Evolutionary conservation across 2,329 filamentous ascomycete genomes (phyloP), one percentile per base, ranked within the genome.

Genomic region (Fusarium continuum): DNA sequence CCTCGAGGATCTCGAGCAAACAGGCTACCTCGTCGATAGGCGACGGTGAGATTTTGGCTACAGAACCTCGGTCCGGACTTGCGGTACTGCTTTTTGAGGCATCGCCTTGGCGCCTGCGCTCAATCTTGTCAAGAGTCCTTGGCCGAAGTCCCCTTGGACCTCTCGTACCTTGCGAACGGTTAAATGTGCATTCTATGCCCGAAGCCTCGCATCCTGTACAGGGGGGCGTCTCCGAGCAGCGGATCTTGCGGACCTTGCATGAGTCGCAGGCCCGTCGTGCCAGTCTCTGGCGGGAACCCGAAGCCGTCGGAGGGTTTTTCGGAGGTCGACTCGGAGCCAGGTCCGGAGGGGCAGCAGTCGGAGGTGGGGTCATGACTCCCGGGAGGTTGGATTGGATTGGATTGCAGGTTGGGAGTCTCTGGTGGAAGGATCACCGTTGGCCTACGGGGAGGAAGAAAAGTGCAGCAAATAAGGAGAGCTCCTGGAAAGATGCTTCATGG

Each of bases 211-310:
- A 84, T 9, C 78, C 76, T 22, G 72, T 72, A 54, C 82, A 84
- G 7, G 82, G 82, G 19, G 79, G 73, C 3, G 73, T 72, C 43
- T 81, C 82, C 13, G 78, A 79, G 68, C 82, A 84, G 40, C 79
- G 78, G 55, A 84, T 79, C 72, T 84, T 84, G 50, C 82, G 77
- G 35, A 84, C 77, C 72, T 82, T 83, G 73, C 82, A 84, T 17
- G 77, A 80, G 59, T 84, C 82, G 68, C 82, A 83, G 10, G 81
- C 80, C 25, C 79, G 68, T 55, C 68, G 57, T 14, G 68, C 68
- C 8, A 70, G 48, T 22, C 43, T 61, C 36, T 68, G 61, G 11
- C 68, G 68, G 28, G 68, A 44, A 20, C 35, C 55, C 7, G 55
- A 50, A 13, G 40, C 38, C 31, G 40, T 39, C 31, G 67, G 59